Base-by-base conservation (phyloP, 2,329 filamentous ascomycete species). In the Geosmithia morbida region DNA sequence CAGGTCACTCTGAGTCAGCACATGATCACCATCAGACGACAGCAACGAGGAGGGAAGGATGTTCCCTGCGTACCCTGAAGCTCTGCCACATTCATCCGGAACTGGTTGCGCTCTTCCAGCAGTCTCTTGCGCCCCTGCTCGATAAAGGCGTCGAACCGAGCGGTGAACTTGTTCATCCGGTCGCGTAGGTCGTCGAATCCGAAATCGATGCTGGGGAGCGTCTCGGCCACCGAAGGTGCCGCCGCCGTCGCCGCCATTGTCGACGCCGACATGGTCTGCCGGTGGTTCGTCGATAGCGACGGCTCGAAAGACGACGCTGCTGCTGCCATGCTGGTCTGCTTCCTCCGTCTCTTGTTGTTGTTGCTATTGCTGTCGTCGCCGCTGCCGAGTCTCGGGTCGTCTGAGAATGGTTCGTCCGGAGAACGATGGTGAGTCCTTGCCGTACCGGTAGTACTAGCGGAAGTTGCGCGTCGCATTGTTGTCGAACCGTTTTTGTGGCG, bases 111-210 rank as follows among this genome's bases (percentile, higher is more conserved):
- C 69, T 97, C 89, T 58, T 96, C 88, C 7, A 97, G 64, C 0
- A 97, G 87, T 47, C 86, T 79, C 64, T 94, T 94, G 45, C 90
- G 77, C 0, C 89, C 88, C 53, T 86, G 81, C 59, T 95, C 90
- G 52, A 98, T 96, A 56, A 96, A 97, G 0, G 82, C 81, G 61
- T 98, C 92, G 57, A 98, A 98, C 56, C 80, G 84, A 8, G 79
- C 75, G 0, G 85, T 96, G 62, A 98, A 98, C 52, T 85, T 87
- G 47, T 83, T 77, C 92, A 98, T 97, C 66, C 88, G 85, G 58
- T 90, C 87, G 66, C 90, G 89, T 60, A 98, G 68, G 55, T 96
- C 87, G 57, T 97, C 89, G 64, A 97, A 97, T 49, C 88, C 88
- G 63, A 98, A 97, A 65, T 95, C 88, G 64, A 94, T 85, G 61